Evolutionary conservation across 2,329 filamentous ascomycete species (phyloP).

Genomic region (Rosellinia necatrix): DNA sequence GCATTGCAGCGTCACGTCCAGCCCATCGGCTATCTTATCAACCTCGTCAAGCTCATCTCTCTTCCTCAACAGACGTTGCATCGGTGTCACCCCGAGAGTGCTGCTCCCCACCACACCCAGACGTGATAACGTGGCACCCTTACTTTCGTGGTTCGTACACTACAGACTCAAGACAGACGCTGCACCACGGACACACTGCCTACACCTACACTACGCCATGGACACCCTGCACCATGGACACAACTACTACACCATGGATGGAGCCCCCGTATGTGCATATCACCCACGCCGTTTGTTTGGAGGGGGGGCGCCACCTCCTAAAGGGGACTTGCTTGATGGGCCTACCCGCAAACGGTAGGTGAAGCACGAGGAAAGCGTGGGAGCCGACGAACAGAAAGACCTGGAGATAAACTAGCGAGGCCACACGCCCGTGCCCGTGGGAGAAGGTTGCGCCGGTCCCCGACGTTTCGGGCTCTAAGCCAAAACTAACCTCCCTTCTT

Average conservation of each 20-base stretch:
- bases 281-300: constrained; percentile 12
- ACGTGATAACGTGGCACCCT: constrained; percentile 27
- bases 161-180: too few species aligned
- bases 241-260: too few species aligned
- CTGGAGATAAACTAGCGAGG: too few species aligned
- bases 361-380: not conserved
- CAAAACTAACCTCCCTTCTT: not conserved
- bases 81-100: constrained; percentile 1
- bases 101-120: constrained; percentile 20
- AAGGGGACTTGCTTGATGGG: not conserved
- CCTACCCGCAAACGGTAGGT: constrained; percentile 11
- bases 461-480: not conserved
- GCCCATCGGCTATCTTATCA: constrained; percentile 30
- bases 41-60: constrained; percentile 18
- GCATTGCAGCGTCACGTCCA: constrained; percentile 24
- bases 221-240: too few species aligned
- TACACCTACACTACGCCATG: too few species aligned
- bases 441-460: constrained; percentile 1
- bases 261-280: too few species aligned
- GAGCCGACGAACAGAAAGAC: too few species aligned
- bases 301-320: constrained; percentile 16
- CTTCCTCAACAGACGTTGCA: constrained; percentile 8
- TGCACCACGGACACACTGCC: too few species aligned
- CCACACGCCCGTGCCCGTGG: not conserved
- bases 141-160: constrained; percentile 7